These are phyloP conservation scores for Euptelea pleiosperma DNA, from an alignment of 164 flowering plant genomes.

Conservation along the genomic window DNA sequence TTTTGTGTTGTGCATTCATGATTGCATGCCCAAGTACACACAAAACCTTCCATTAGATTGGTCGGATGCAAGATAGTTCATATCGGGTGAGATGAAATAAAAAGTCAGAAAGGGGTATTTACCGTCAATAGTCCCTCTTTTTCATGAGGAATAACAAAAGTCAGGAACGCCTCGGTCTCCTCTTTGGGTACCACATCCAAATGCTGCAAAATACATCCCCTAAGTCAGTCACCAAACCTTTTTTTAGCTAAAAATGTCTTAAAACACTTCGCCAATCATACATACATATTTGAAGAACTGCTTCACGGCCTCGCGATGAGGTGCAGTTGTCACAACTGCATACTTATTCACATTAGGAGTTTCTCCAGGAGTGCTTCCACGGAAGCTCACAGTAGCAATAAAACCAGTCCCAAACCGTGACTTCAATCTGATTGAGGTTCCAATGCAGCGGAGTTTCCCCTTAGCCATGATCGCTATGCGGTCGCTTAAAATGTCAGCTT, in stretches of 20 bases:
- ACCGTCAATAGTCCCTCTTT: conserved; percentile 69
- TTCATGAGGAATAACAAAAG: conserved; percentile 81
- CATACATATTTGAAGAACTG: conserved; percentile 73
- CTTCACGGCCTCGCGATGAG: conserved; percentile 60
- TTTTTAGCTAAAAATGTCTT: not conserved
- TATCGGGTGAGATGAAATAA: not conserved
- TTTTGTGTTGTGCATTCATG: too few relatives aligned
- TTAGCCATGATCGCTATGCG: conserved; percentile 98
- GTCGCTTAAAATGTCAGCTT: conserved; percentile 93
- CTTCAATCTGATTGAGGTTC: conserved; percentile 90
- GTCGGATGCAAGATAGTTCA: not conserved
- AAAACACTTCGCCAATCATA: conserved; percentile 2
- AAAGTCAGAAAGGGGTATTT: conserved; percentile 12
- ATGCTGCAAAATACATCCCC: conserved; percentile 43
- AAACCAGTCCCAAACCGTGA: conserved; percentile 93
- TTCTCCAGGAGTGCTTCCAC: conserved; percentile 29
- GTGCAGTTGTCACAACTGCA: conserved; percentile 13
- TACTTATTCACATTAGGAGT: conserved; percentile 27
- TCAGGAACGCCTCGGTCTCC: conserved; percentile 74
- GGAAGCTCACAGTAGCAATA: conserved; percentile 66
- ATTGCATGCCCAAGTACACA: too few relatives aligned
- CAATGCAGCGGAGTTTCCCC: conserved; percentile 95
- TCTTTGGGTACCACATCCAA: conserved; percentile 72
- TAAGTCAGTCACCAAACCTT: conserved; percentile 16
- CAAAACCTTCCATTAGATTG: too few relatives aligned